These are phyloP conservation scores for Aspergillus carlsbadensis DNA, from an alignment of 495 filamentous ascomycete genomes.

Conservation along the genomic window DNA sequence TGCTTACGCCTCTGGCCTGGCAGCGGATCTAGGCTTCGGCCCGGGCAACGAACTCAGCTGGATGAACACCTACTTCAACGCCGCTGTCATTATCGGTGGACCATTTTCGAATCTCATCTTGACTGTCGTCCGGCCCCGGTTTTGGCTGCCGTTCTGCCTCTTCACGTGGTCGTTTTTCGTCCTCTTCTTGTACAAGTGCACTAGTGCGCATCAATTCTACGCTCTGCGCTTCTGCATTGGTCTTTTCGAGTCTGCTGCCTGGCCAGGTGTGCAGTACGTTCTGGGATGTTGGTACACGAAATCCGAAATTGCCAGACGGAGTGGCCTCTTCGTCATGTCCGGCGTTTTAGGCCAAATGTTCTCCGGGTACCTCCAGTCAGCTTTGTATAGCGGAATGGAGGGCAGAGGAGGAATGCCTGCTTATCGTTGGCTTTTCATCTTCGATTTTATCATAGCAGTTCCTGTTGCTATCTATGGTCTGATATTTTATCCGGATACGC, in stretches of 20 bases:
- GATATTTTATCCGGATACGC: constrained; percentile 14
- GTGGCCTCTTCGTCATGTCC: constrained; percentile 18
- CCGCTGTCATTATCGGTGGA: constrained; percentile 10
- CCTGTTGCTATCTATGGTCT: constrained; percentile 19
- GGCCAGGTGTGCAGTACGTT: constrained; percentile 12
- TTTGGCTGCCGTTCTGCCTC: constrained; percentile 5
- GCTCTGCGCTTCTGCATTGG: constrained; percentile 18
- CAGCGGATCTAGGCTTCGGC: constrained; percentile 52
- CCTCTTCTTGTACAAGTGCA: constrained; percentile 16
- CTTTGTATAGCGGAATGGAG: constrained; percentile 34
- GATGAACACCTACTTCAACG: constrained; percentile 19
- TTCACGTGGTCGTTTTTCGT: constrained; percentile 19
- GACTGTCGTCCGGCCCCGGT: constrained; percentile 13
- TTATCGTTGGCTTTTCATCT: constrained; percentile 71
- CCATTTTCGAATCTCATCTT: constrained; percentile 13
- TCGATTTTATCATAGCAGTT: constrained; percentile 42
- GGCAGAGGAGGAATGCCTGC: constrained; percentile 52
- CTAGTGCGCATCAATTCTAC: constrained; percentile 12
- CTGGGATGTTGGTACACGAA: constrained; percentile 19
- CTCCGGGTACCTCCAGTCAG: constrained; percentile 19
- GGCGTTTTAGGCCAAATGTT: constrained; percentile 17
- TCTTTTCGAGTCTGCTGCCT: constrained; percentile 15
- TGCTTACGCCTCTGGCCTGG: constrained; percentile 64
- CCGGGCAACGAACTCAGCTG: constrained; percentile 43
- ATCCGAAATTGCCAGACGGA: constrained; percentile 20